Evolutionary conservation across 208 protist genomes (phyloP).

Genomic region (Acanthamoeba lenticulata): DNA sequence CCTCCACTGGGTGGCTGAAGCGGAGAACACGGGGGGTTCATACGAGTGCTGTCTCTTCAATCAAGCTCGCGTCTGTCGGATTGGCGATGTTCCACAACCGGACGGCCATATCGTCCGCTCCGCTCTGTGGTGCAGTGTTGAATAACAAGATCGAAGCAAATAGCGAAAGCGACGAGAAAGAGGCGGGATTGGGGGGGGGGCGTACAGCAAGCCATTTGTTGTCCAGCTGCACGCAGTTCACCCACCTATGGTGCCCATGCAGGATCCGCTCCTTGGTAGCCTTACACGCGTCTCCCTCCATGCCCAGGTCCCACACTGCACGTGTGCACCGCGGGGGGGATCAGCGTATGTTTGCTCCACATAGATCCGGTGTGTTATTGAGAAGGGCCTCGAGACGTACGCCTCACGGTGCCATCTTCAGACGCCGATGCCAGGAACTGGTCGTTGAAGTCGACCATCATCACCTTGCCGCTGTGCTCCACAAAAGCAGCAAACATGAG

Average conservation of each 20-base stretch:
- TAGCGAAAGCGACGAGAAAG: too few relatives aligned
- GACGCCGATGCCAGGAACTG: neutral
- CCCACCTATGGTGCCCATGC: neutral
- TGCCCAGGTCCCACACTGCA: neutral
- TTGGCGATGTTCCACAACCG: neutral
- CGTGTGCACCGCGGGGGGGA: too few relatives aligned
- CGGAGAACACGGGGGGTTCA: too few relatives aligned
- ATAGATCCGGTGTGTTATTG: too few relatives aligned
- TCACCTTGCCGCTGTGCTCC: neutral
- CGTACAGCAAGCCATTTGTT: neutral
- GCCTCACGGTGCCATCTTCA: neutral
- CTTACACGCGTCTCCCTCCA: neutral
- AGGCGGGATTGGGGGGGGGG: neutral
- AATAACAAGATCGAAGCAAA: too few relatives aligned
- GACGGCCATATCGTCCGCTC: conserved; percentile 10
- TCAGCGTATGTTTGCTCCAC: too few relatives aligned
- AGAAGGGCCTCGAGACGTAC: neutral
- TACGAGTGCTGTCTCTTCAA: neutral
- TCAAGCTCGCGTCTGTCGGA: neutral
- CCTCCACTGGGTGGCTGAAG: neutral
- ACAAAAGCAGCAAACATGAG: neutral
- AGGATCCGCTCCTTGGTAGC: neutral
- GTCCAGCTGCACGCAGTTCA: conserved; percentile 3
- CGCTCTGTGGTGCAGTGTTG: too few relatives aligned
- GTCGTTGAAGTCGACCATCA: conserved; percentile 18